Percentiles rank a stretch among this genome's conserved stretches.
Conservation (phyloP, 371 early-diverging fungal species). For the Mortierella sp. region DNA sequence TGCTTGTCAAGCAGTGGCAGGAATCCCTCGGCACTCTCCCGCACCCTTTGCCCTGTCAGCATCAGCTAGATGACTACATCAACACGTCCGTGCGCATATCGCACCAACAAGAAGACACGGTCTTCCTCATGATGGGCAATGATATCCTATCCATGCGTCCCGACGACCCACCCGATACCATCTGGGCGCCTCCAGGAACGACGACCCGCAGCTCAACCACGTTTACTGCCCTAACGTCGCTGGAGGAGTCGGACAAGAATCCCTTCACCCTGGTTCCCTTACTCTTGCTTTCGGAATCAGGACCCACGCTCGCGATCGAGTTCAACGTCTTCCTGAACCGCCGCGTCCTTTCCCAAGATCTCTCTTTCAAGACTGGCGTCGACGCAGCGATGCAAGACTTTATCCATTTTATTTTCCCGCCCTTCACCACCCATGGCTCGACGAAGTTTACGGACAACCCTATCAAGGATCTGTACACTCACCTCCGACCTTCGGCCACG, state of each 20-base stretch:
- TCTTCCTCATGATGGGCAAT: conserved; percentile 14
- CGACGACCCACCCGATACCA: conserved; percentile 11
- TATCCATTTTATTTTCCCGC: conserved; percentile 34
- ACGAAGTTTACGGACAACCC: conserved; percentile 20
- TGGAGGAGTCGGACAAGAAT: background rate
- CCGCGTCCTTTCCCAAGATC: background rate
- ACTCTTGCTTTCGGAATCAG: background rate
- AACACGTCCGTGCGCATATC: conserved; percentile 4
- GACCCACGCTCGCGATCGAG: background rate
- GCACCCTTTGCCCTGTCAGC: conserved; percentile 14
- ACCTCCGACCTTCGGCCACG: conserved; percentile 18
- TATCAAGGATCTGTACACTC: conserved; percentile 39
- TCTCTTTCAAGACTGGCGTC: conserved; percentile 8
- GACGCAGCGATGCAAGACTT: conserved; percentile 19
- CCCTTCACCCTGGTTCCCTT: background rate
- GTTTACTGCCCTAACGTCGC: conserved; percentile 11
- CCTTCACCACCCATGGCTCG: background rate
- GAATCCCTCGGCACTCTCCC: background rate
- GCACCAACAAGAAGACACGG: conserved; percentile 17
- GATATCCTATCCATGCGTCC: conserved; percentile 25
- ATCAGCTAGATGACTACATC: background rate
- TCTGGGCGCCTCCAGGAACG: conserved; percentile 14
- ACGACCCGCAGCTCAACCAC: conserved; percentile 1
- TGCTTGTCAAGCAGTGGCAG: conserved; percentile 18
- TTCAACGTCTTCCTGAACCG: conserved; percentile 15